Conservation (phyloP, 192 early-diverging fungal species). For the Coemansia sp. region DNA sequence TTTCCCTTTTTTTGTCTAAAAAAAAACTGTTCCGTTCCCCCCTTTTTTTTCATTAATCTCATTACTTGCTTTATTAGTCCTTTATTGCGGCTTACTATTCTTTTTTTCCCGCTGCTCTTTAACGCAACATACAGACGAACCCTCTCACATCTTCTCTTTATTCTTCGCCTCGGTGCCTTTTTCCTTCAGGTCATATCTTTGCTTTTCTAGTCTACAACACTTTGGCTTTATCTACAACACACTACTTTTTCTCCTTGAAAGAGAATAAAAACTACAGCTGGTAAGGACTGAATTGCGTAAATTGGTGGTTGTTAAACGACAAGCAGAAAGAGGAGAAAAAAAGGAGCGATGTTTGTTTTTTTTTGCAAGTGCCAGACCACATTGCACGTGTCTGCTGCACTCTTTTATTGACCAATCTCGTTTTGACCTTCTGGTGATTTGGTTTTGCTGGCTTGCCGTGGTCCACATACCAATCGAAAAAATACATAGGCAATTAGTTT, state of each 20-base stretch:
- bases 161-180: not conserved
- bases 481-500: no score
- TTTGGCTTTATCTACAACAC: not conserved
- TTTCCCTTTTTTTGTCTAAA: not conserved
- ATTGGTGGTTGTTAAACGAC: not conserved
- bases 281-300: not conserved
- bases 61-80: slow-evolving; percentile 3
- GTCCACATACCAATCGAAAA: not conserved
- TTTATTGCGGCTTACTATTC: slow-evolving; percentile 13
- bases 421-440: not conserved
- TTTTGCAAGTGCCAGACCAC: not conserved
- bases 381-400: not conserved
- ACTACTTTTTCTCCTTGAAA: not conserved
- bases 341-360: not conserved
- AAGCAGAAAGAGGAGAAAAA: not conserved
- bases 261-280: not conserved
- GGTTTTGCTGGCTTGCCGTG: not conserved
- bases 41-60: not conserved
- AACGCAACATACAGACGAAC: not conserved
- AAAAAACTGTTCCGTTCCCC: no score
- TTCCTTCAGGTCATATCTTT: no score
- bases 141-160: not conserved
- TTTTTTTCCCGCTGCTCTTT: not conserved
- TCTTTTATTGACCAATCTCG: not conserved
- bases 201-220: not conserved